Evolutionary conservation across 495 filamentous ascomycete genomes (phyloP), one percentile per base, ranked within the genome.

Genomic region (Podospora conica): DNA sequence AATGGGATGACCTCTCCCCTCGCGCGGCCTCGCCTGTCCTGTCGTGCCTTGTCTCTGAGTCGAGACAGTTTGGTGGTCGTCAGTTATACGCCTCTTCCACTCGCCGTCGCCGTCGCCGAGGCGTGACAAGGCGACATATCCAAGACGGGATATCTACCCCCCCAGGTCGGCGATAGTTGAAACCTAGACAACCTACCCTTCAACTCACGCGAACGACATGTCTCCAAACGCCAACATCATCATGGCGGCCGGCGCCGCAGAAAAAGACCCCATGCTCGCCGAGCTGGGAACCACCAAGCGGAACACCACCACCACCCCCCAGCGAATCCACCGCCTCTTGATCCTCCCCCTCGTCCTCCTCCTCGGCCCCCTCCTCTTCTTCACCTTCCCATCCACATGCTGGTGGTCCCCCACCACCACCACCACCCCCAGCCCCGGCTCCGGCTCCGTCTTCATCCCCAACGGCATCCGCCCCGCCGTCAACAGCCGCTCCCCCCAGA

Each of bases 401-500:
- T 48, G 40, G 40, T 48, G 11, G 7, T 48, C 40, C 18, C 18
- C 40, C 6, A 7, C 6, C 15, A 48, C 23, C 20, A 25, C 21
- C 55, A 61, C 58, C 29, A 31, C 3, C 9, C 24, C 9, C n/a
- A 55, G 53, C 53, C 18, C 5, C 15, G 55, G 11, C 40, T 18
- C 55, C 55, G 23, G 9, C 55, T 12, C 55, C 21, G 22, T 24
- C 24, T 12, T 12, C 12, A 55, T 28, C 15, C 40, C 40, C 40
- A 48, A 48, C 40, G 40, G 40, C 1, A 18, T 48, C 63, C 21
- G 23, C n/a, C 28, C 24, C 33, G 28, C 40, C 24, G 56, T 66
- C 10, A 25, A 61, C 25, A 66, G 64, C 48, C 23, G 64, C 12
- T 65, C 63, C 21, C 48, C 40, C 3, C 40, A 18, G 18, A 63